Conservation (phyloP, 2,329 filamentous ascomycete species). For the Botryotinia calthae region DNA sequence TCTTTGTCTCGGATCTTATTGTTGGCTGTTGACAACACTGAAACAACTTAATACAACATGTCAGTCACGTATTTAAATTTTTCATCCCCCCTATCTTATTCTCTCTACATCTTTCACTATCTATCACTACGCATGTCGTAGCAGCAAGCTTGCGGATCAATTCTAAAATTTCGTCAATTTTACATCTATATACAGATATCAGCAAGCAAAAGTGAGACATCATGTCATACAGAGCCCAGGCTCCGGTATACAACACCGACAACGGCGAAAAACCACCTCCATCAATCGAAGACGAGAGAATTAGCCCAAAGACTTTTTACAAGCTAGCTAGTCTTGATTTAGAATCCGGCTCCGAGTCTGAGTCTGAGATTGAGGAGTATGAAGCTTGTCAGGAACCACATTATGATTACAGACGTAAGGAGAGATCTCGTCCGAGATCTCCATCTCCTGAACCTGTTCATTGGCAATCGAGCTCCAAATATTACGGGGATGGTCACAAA, state of each 20-base stretch:
- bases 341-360: background rate
- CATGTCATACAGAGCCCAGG: background rate
- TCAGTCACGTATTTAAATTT: background rate
- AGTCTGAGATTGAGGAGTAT: background rate
- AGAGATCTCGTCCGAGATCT: background rate
- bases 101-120: background rate
- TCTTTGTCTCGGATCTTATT: background rate
- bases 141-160: background rate
- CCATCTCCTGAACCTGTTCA: background rate
- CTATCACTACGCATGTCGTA: background rate
- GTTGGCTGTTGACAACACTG: background rate
- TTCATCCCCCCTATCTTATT: background rate
- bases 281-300: background rate
- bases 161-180: background rate
- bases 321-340: background rate
- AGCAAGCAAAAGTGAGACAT: background rate
- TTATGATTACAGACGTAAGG: background rate
- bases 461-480: background rate
- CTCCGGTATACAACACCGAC: background rate
- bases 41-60: background rate
- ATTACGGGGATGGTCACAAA: background rate
- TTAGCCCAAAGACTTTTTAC: background rate
- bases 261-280: background rate
- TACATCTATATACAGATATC: background rate
- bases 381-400: background rate